Base-by-base conservation (phyloP, 2,329 filamentous ascomycete species). In the Mycocentrospora acerina region DNA sequence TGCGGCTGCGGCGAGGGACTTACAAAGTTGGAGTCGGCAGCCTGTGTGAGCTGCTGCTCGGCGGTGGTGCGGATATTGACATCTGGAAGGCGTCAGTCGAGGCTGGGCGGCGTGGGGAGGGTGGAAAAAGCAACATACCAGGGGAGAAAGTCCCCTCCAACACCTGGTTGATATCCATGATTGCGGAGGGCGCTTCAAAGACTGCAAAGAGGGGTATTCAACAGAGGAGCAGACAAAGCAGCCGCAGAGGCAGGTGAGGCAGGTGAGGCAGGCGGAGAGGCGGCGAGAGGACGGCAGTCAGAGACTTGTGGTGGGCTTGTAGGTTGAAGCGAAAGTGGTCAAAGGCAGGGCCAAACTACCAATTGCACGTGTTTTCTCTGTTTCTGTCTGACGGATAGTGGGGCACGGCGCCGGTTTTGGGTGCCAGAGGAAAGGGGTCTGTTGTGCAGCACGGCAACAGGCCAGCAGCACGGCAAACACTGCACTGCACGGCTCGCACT, bases 141-240 rank as follows among this genome's bases (percentile, higher is more conserved):
- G 90, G 80, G 67, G 90, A 94, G 75, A 97, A 83, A 71, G 93
- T 97, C 78, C 90, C 91, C 74, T 89, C 83, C 78, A 98, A 86
- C 77, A 98, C 91, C 76, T 90, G 86, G 78, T 91, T 95, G 78
- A 97, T 94, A 77, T 97, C 89, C 86, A 94, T 90, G 77, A 81
- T 89, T 71, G 66, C 50, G 54, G 55, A 58, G 60, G 60, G 59
- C 59, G 42, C 51, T 42, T 46, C 48, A 37, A 35, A 42, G 41
- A 50, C 41, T 25, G 46, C 42, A 52, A 48, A 50, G 50, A 51
- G 42, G 55, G 48, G 54, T 57, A 52, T 55, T 45, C 45, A 40
- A 44, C 32, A 44, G 44, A 31, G 28, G 42, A 33, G 37, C 36
- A 37, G 31, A 40, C 39, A 35, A 43, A 39, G 51, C 42, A 42